These are phyloP conservation scores for Mycena albidolilacea DNA, from an alignment of 768 basidiomycete genomes.

Conservation along the genomic window DNA sequence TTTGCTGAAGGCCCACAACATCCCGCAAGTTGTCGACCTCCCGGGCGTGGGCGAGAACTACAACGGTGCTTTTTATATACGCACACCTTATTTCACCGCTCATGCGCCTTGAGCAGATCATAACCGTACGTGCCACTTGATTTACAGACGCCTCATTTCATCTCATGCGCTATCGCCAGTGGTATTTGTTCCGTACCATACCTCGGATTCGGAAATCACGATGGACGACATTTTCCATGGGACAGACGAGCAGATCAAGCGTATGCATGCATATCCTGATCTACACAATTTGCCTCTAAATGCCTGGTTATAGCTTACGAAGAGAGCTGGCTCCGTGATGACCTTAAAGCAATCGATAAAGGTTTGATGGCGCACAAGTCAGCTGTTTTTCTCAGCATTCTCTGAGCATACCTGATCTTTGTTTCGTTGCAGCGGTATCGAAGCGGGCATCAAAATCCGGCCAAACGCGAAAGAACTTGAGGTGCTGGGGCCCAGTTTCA, in stretches of 20 bases:
- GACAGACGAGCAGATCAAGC: conserved; percentile 52
- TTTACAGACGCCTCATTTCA: no score
- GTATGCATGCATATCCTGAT: background rate
- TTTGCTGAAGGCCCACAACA: conserved; percentile 43
- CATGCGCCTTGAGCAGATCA: conserved; percentile 54
- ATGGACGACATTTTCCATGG: conserved; percentile 63
- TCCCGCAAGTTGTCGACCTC: conserved; percentile 51
- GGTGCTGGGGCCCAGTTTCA: conserved; percentile 41
- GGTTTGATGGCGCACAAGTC: conserved; percentile 72
- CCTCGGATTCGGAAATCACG: conserved; percentile 62
- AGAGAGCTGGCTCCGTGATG: conserved; percentile 51
- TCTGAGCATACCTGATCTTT: background rate
- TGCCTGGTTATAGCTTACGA: conserved; percentile 36
- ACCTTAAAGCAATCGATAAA: no score
- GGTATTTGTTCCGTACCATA: conserved; percentile 52
- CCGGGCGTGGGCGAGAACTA: conserved; percentile 62
- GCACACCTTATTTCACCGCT: background rate
- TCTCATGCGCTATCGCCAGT: no score
- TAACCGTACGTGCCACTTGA: conserved; percentile 33
- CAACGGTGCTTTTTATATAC: conserved; percentile 44
- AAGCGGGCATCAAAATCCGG: conserved; percentile 44
- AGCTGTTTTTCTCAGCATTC: conserved; percentile 22
- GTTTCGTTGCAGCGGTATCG: conserved; percentile 29
- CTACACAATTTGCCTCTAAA: background rate
- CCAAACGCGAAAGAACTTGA: conserved; percentile 41